A percentile compares a stretch with the other conserved stretches of the same genome.
phyloP scores from a whole-genome alignment of 441 rosid genomes.

The Adansonia madagascariensis region DNA sequence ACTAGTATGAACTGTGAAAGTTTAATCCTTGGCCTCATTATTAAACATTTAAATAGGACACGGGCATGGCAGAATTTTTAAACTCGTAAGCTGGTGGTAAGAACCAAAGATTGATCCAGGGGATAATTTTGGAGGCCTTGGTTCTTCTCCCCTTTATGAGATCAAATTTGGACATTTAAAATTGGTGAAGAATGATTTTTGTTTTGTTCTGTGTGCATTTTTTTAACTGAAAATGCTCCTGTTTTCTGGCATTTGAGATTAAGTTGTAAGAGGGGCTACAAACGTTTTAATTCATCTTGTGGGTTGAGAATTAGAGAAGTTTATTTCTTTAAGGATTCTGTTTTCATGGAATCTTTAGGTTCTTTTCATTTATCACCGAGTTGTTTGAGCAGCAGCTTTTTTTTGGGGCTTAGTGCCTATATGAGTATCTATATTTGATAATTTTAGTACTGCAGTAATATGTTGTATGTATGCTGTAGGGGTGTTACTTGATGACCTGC shows the following conservation, averaged over 20 bases:
- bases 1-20: conserved; percentile 1
- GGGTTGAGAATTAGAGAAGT: not conserved
- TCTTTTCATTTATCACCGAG: not conserved
- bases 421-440: conserved; percentile 5
- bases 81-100: conserved; percentile 9
- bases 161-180: not conserved
- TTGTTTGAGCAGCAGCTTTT: not conserved
- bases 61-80: not conserved
- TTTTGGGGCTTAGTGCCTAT: not conserved
- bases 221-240: not conserved
- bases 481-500: conserved; percentile 94
- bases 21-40: not conserved
- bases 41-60: conserved; percentile 10
- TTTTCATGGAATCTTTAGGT: not conserved
- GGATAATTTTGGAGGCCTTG: not conserved
- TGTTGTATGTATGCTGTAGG: conserved; percentile 52
- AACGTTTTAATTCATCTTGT: conserved; percentile 4
- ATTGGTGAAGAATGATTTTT: not conserved
- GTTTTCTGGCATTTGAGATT: not conserved
- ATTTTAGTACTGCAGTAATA: conserved; percentile 16
- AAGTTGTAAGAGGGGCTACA: not conserved
- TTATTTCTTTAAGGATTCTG: not conserved
- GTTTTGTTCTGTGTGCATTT: conserved; percentile 1
- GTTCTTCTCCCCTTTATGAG: not conserved
- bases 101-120: not conserved